Base-by-base conservation (phyloP, 2,329 filamentous ascomycete species). In the Ploettnerulaceae sp. region DNA sequence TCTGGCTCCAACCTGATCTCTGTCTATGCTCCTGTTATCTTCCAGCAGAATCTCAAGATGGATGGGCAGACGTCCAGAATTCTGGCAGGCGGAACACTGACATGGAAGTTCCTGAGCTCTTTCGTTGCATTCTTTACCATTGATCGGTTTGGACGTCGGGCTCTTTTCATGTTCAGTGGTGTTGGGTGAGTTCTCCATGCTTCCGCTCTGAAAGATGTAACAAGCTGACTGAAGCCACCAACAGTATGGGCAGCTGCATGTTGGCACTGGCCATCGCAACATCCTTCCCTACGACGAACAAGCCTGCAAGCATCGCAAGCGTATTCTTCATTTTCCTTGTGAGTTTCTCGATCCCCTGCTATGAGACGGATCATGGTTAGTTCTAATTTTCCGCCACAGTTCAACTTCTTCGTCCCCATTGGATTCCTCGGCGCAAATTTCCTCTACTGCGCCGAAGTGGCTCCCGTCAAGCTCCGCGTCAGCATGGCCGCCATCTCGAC, bases 91-190 rank as follows among this genome's bases (percentile, higher is more conserved):
- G 54, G 51, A 18, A 73, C 73, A 9, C 63, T 79, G 24, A 78
- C 76, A 4, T 79, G 72, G 70, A 77, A 79, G 57, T 76, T 76
- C 56, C 54, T 76, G 15, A 73, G 70, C 24, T 73, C 70, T 14
- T 54, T 56, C 25, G 52, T 59, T 2, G 49, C 55, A 3, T 57
- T 56, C 41, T 85, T 85, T 56, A 86, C 82, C 0, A 67, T 86
- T 0, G 82, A 86, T 59, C 72, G 77, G 0, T 83, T 86, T 45
- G 82, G 83, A 7, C 74, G 83, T 7, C 73, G 82, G 28, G 68
- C 71, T 32, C 72, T 75, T 57, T 67, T 72, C 54, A 69, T 69
- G 43, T 73, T 76, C 51, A 73, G 76, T 54, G 68, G 72, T 4
- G 68, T 75, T 31, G 74, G 73, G 45, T 48, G 32, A 29, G 37